Base-by-base conservation (phyloP, 352 stramenopile genomes). In the Pythium phragmiticola region DNA sequence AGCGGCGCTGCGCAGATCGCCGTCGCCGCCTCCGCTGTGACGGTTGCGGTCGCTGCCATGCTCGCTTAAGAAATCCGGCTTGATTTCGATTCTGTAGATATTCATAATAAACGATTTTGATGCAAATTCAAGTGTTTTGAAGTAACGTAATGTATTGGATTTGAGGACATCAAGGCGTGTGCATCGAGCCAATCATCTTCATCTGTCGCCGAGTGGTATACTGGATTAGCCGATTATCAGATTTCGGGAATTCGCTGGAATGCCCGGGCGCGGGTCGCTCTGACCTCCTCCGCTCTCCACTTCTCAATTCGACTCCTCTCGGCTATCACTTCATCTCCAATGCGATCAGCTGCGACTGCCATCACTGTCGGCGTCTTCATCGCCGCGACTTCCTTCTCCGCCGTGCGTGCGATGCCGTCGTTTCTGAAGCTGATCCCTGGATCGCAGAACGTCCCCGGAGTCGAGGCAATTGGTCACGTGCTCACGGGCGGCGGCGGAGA, bases 401-500 rank as follows among this genome's bases (percentile, higher is more conserved):
- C 17, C 45, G 33, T 55, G 28, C 11, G 33, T 4, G 63, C 55
- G 11, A 13, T 54, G 45, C 51, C 51, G 19, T 45, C 26, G 37
- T 71, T 66, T 23, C 19, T 66, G 4, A 21, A 53, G 46, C 52
- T 54, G 11, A 66, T 71, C 33, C 65, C 65, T 8, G 49, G 49
- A 9, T 53, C 53, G 0, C 19, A 42, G 2, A 71, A 71, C 37
- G 65, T 71, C 2, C 43, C 34, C 11, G 65, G 58, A 28, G 53
- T 71, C 9, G 19, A 42, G 0, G 69, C 71, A 2, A 57, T 82
- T 50, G 74, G 74, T 34, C 74, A 82, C 53, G 47, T 72, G 13
- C 43, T 61, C 52, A 51, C 56, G 7, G 51, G 34, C 7, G 74
- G 72, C 28, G 68, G 62, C 17, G 74, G 68, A 28, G 49, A 30